phyloP scores from a whole-genome alignment of 2,329 filamentous ascomycete species.

The Talaromyces pinophilus region DNA sequence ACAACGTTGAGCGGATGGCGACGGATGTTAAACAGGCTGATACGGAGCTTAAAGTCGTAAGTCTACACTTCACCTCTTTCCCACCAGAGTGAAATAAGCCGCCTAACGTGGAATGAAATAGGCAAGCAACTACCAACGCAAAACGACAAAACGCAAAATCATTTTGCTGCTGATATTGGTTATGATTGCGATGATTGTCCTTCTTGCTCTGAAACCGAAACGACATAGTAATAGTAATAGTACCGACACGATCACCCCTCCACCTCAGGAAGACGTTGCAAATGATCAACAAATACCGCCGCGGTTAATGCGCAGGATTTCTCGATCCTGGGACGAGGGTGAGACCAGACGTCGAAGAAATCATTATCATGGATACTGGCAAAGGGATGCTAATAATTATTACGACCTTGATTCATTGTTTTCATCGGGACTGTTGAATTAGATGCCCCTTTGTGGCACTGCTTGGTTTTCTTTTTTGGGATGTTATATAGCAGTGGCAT shows the following conservation, averaged over 20 bases:
- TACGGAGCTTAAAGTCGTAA: slow-evolving; percentile 79
- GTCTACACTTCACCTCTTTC: slow-evolving; percentile 25
- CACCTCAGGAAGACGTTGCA: not conserved
- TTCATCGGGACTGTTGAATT: not conserved
- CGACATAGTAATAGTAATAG: slow-evolving; percentile 29
- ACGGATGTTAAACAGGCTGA: slow-evolving; percentile 89
- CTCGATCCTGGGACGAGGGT: not conserved
- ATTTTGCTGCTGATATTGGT: slow-evolving; percentile 85
- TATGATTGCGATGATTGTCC: slow-evolving; percentile 81
- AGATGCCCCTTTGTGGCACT: not conserved
- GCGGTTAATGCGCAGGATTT: slow-evolving; percentile 11
- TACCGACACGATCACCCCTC: slow-evolving; percentile 4
- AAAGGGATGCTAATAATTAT: not conserved
- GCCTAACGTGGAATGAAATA: slow-evolving; percentile 24
- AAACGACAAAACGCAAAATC: slow-evolving; percentile 85
- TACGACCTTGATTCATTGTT: not conserved
- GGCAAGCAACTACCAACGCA: slow-evolving; percentile 84
- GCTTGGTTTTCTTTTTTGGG: not conserved
- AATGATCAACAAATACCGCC: not conserved
- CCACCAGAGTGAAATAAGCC: not conserved
- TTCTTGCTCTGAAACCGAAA: slow-evolving; percentile 79
- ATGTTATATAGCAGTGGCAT: not conserved
- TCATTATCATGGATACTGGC: not conserved
- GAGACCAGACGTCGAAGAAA: not conserved
- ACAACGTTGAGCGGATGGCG: slow-evolving; percentile 96